Evolutionary conservation across 108 stramenopile species (phyloP), one percentile per base, ranked within the genome.

Genomic region (Cyclotella cryptica): DNA sequence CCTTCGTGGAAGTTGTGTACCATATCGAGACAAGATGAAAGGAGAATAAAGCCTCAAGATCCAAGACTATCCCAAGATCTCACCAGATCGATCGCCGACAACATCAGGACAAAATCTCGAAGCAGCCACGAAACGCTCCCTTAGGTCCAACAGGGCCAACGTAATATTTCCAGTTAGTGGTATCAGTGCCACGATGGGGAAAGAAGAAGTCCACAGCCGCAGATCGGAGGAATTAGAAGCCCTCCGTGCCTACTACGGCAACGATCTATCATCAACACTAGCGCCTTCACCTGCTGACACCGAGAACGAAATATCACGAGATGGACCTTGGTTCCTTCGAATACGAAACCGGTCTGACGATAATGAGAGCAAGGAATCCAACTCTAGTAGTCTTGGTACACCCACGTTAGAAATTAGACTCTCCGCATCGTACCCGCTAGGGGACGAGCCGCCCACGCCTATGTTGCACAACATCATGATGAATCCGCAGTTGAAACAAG

Each of bases 221-320:
- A 81, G 80, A 42, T 61, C 46, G 13, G 79, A 80, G 35, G 86
- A 86, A 58, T 66, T 86, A 18, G 82, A 80, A 35, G 86, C 73
- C 15, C 80, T 86, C 17, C 44, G 17, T 40, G 71, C 80, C 47
- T 84, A 80, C 62, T 86, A 84, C 49, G 86, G 75, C 55, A 64
- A 71, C 15, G 86, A 86, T 49, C 14, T 80, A 53, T 42, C 61
- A 29, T 66, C 74, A 0, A 40, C 74, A 12, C 53, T 29, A 1
- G 35, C 49, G 30, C 55, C 29, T 60, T 7, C 68, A 27, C 22
- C 49, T 12, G 42, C 40, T 40, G 47, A 12, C 35, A 28, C 27
- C 8, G 58, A 42, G n/a, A 47, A 27, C 19, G 45, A 46, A 27
- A 35, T 59, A 14, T 18, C 74, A 17, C 13, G 64, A 27, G 71